Conservation (phyloP, 176 grass and related monocot genomes). For the Carex cristatella region DNA sequence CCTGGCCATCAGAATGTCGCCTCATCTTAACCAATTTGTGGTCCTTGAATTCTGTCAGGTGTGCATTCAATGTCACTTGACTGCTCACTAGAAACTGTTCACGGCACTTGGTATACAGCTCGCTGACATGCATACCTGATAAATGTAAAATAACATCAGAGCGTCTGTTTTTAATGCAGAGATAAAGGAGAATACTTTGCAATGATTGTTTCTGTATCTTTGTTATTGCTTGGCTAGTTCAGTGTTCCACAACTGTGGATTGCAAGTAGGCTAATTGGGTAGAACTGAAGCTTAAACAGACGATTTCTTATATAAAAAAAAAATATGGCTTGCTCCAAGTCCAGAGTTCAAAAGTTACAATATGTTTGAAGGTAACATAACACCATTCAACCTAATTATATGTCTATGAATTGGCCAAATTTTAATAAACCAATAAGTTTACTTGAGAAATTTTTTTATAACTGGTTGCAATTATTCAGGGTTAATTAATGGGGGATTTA, state of each 20-base stretch:
- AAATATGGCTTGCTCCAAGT: neutral
- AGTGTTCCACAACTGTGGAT: neutral
- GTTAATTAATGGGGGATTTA: neutral
- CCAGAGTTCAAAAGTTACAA: neutral
- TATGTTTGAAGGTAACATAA: neutral
- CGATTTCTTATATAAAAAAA: neutral
- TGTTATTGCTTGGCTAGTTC: neutral
- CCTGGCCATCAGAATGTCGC: constrained; percentile 84
- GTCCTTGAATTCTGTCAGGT: constrained; percentile 95
- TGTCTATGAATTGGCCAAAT: neutral
- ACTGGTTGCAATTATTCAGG: neutral
- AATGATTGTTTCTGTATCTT: neutral
- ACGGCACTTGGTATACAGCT: constrained; percentile 84
- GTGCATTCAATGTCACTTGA: constrained; percentile 85
- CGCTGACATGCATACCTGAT: constrained; percentile 70
- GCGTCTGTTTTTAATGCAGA: neutral
- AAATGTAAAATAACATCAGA: constrained; percentile 20
- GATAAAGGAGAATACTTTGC: neutral
- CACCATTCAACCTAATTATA: neutral
- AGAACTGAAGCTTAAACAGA: neutral
- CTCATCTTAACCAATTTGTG: constrained; percentile 80
- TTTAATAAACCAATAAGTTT: neutral
- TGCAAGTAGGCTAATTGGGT: neutral
- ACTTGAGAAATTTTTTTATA: neutral
- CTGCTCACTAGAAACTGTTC: constrained; percentile 87